Evolutionary conservation across 768 basidiomycete genomes (phyloP).

Genomic region (Podaxis mareebaensis): DNA sequence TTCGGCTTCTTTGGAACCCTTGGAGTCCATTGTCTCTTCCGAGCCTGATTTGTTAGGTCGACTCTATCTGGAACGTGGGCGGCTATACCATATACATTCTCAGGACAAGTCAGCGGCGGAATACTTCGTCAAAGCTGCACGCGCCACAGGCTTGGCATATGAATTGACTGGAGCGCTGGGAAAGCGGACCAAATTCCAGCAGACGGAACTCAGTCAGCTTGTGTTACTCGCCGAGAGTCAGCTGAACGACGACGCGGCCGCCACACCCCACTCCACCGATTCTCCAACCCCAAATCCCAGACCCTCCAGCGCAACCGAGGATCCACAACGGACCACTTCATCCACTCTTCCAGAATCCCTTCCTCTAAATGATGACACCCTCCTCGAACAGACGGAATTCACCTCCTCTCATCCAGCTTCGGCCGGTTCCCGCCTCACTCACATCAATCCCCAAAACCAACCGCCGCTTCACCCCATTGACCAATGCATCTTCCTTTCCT

Average conservation of each 20-base stretch:
- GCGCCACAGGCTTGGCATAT: constrained; percentile 78
- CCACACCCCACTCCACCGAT: constrained; percentile 16
- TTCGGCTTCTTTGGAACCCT: constrained; percentile 39
- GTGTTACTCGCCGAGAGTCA: constrained; percentile 91
- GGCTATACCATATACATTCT: constrained; percentile 73
- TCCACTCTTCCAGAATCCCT: constrained; percentile 71
- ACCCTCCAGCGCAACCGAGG: constrained; percentile 12
- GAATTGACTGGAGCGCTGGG: constrained; percentile 93
- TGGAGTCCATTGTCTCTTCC: constrained; percentile 38
- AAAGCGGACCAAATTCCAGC: constrained; percentile 92
- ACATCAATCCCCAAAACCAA: constrained; percentile 82
- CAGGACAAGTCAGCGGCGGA: constrained; percentile 80
- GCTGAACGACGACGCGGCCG: constrained; percentile 35
- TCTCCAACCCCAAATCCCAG: constrained; percentile 15
- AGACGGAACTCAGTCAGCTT: constrained; percentile 82
- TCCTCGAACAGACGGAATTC: constrained; percentile 92
- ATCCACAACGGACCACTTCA: constrained; percentile 17
- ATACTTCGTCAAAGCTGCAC: constrained; percentile 75
- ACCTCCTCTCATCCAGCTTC: constrained; percentile 66
- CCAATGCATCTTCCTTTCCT: constrained; percentile 87
- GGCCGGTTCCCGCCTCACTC: constrained; percentile 49
- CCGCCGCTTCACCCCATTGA: constrained; percentile 91
- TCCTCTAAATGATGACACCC: constrained; percentile 90
- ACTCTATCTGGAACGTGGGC: constrained; percentile 73
- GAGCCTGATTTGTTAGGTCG: constrained; percentile 69